Evolutionary conservation across 2,329 filamentous ascomycete species (phyloP).

Genomic region (Neopestalotiopsis clavispora): DNA sequence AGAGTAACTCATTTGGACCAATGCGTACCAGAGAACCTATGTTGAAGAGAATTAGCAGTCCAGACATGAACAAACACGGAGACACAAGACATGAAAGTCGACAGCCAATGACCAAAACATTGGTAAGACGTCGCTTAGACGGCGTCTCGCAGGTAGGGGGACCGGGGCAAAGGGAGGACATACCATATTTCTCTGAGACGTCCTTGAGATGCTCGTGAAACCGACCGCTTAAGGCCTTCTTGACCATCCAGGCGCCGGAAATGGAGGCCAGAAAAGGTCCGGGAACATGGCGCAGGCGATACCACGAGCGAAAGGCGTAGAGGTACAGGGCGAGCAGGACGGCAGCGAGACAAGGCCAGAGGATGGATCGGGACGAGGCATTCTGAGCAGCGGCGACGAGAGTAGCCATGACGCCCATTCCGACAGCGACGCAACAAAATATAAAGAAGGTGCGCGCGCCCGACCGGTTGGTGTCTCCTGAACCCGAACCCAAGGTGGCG

Average conservation of each 20-base stretch:
- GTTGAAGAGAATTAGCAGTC: neutral
- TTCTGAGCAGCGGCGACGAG: constrained; percentile 18
- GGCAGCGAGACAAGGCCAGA: constrained; percentile 17
- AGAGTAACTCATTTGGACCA: constrained; percentile 32
- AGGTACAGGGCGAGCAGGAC: constrained; percentile 17
- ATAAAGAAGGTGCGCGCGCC: neutral
- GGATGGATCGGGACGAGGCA: constrained; percentile 16
- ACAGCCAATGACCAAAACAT: neutral
- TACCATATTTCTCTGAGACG: constrained; percentile 26
- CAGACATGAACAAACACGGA: neutral
- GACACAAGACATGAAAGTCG: neutral
- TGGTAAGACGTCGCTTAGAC: neutral
- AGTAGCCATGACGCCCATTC: constrained; percentile 19
- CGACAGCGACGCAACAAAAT: neutral
- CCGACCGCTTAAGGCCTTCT: constrained; percentile 27
- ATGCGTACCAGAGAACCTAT: constrained; percentile 30
- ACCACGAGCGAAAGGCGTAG: constrained; percentile 29
- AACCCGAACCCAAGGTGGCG: neutral
- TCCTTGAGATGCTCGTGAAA: constrained; percentile 30
- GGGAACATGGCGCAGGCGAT: constrained; percentile 35
- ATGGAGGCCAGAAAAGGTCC: constrained; percentile 33
- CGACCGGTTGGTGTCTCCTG: neutral
- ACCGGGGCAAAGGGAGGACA: neutral
- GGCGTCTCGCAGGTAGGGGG: neutral
- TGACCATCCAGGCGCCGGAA: constrained; percentile 32